Evolutionary conservation across 345 rosid genomes (phyloP).

Genomic region (Gossypium herbaceum): DNA sequence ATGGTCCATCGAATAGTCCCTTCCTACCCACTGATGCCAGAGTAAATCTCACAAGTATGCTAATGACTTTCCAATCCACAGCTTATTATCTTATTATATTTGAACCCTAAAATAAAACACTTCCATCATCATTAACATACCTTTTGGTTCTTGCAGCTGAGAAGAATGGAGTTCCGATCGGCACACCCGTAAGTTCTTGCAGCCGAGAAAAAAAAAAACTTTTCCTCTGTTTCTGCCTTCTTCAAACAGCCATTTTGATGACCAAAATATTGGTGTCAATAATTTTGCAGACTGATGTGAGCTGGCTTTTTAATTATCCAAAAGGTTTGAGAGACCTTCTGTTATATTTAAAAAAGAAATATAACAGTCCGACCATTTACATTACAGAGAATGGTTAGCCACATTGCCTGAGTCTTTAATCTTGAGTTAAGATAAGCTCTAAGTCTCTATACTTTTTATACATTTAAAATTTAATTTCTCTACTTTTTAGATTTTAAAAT

Average conservation of each 20-base stretch:
- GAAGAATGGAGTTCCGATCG: slow-evolving; percentile 36
- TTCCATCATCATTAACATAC: neutral
- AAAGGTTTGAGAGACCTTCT: slow-evolving; percentile 28
- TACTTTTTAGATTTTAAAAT: too few relatives aligned
- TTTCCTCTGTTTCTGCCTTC: neutral
- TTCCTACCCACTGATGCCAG: neutral
- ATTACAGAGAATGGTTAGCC: slow-evolving; percentile 44
- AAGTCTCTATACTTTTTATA: too few relatives aligned
- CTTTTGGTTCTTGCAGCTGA: slow-evolving; percentile 19
- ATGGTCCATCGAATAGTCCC: neutral
- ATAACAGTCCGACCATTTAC: slow-evolving; percentile 29
- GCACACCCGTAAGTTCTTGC: slow-evolving; percentile 25
- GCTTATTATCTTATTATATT: neutral
- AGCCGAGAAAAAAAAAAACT: too few relatives aligned
- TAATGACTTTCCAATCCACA: too few relatives aligned
- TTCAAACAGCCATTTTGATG: neutral
- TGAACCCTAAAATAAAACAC: neutral
- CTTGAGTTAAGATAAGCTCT: too few relatives aligned
- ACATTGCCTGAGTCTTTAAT: too few relatives aligned
- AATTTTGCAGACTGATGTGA: slow-evolving; percentile 25
- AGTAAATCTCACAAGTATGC: slow-evolving; percentile 4
- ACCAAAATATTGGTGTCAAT: neutral
- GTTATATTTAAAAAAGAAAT: slow-evolving; percentile 23
- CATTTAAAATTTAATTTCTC: too few relatives aligned
- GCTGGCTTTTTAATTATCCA: slow-evolving; percentile 37